phyloP scores from a whole-genome alignment of 1,284 basidiomycete species.

The Puccinia triticina region DNA sequence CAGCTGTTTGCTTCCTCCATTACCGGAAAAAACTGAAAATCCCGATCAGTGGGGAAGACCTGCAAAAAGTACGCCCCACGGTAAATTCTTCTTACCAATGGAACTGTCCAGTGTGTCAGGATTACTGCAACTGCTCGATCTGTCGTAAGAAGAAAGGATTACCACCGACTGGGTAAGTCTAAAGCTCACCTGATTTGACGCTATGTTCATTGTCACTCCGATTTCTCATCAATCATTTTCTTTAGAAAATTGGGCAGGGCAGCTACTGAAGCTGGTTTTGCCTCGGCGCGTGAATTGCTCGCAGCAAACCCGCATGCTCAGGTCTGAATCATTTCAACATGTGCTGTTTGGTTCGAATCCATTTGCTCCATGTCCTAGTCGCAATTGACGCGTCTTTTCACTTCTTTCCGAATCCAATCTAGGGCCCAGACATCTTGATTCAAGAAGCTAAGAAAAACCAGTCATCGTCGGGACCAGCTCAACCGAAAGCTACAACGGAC shows the following conservation, averaged over 20 bases:
- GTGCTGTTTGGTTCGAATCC: neutral
- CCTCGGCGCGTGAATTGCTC: slow-evolving; percentile 46
- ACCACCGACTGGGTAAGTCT: slow-evolving; percentile 46
- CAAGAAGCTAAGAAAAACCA: slow-evolving; percentile 15
- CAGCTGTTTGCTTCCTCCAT: neutral
- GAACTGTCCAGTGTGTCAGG: slow-evolving; percentile 50
- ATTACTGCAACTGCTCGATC: slow-evolving; percentile 50
- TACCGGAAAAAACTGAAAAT: neutral
- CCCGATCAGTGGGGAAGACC: slow-evolving; percentile 38
- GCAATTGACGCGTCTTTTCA: slow-evolving; percentile 6
- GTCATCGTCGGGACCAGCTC: neutral
- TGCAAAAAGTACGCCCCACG: slow-evolving; percentile 29
- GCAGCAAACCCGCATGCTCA: slow-evolving; percentile 44
- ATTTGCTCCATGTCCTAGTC: neutral
- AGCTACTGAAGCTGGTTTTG: slow-evolving; percentile 34
- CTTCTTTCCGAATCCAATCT: neutral
- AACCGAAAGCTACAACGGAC: slow-evolving; percentile 8
- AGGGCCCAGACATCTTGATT: slow-evolving; percentile 42
- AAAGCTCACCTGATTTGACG: neutral
- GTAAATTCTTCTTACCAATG: slow-evolving; percentile 23
- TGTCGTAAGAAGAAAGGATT: slow-evolving; percentile 51
- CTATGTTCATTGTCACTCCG: neutral
- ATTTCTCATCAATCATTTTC: neutral
- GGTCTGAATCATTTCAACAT: slow-evolving; percentile 6
- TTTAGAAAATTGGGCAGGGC: slow-evolving; percentile 33